A percentile compares a stretch with the other conserved stretches of the same genome.
phyloP scores from a whole-genome alignment of 2,329 filamentous ascomycete genomes.

The Aureobasidium vineae region DNA sequence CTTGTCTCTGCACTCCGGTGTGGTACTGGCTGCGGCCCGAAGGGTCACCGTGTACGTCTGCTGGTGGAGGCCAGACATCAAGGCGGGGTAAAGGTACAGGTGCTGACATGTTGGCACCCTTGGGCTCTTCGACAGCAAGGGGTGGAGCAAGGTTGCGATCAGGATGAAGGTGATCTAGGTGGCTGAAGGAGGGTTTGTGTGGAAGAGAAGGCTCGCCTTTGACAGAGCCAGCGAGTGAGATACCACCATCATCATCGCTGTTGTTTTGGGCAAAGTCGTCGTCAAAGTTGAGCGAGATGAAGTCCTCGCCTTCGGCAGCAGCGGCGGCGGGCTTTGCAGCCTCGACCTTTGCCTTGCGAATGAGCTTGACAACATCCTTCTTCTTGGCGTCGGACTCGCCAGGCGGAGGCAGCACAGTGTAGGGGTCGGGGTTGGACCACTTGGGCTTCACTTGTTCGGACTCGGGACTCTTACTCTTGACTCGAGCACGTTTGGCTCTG shows the following conservation, averaged over 20 bases:
- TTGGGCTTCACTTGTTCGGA: constrained; percentile 55
- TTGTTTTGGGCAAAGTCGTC: constrained; percentile 45
- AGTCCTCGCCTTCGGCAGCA: constrained; percentile 62
- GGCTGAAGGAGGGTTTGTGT: constrained; percentile 35
- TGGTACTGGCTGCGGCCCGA: constrained; percentile 2
- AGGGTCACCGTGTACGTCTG: constrained; percentile 26
- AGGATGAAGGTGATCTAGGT: constrained; percentile 36
- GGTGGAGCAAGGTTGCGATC: constrained; percentile 22
- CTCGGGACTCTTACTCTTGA: constrained; percentile 28
- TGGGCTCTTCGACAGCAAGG: neutral
- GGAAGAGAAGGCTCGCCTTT: neutral
- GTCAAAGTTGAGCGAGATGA: constrained; percentile 78
- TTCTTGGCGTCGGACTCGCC: constrained; percentile 72
- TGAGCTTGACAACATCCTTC: constrained; percentile 84
- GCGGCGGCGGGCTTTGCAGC: constrained; percentile 49
- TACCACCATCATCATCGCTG: constrained; percentile 40
- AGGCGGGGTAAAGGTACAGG: constrained; percentile 17
- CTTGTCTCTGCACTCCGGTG: constrained; percentile 20
- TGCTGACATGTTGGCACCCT: constrained; percentile 7
- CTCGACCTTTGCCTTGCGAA: constrained; percentile 80
- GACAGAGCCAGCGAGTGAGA: constrained; percentile 26
- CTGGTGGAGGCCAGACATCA: constrained; percentile 30
- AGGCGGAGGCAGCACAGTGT: constrained; percentile 79
- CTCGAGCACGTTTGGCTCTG: constrained; percentile 36
- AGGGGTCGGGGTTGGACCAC: constrained; percentile 96